These are phyloP conservation scores for Trapa incisa DNA, from an alignment of 345 rosid species.

Conservation along the genomic window DNA sequence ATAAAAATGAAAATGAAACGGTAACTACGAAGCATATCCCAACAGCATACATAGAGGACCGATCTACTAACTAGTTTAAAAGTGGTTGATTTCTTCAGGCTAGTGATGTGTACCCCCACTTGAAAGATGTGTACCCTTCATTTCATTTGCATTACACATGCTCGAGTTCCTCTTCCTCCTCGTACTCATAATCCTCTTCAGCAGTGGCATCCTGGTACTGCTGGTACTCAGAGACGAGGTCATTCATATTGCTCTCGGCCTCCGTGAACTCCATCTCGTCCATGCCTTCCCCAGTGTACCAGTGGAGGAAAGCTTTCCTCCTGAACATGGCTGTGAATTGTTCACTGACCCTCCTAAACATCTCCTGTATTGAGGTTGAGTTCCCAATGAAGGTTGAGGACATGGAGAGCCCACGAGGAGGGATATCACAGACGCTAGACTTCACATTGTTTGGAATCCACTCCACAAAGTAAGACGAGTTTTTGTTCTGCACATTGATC, in stretches of 20 bases:
- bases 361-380: slow-evolving; percentile 1
- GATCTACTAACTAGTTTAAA: neutral
- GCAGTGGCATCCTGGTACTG: slow-evolving; percentile 1
- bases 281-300: slow-evolving; percentile 4
- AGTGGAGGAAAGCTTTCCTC: slow-evolving; percentile 4
- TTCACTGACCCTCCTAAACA: slow-evolving; percentile 1
- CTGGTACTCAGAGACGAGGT: slow-evolving; percentile 1
- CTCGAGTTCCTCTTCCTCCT: neutral
- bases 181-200: slow-evolving; percentile 1
- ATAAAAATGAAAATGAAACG: neutral
- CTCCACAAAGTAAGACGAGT: slow-evolving; percentile 11
- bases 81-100: neutral
- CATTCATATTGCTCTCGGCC: slow-evolving; percentile 2
- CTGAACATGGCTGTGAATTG: slow-evolving; percentile 4
- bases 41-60: neutral
- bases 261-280: slow-evolving; percentile 6
- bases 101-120: neutral
- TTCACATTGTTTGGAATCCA: slow-evolving; percentile 12
- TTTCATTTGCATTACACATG: neutral
- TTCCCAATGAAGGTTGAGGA: slow-evolving; percentile 1
- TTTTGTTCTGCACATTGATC: slow-evolving; percentile 11
- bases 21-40: neutral
- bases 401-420: slow-evolving; percentile 3
- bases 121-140: neutral
- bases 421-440: slow-evolving; percentile 7